A percentile compares a stretch with the other conserved stretches of the same genome.
Evolutionary conservation across 192 early-diverging fungal genomes (phyloP).

Genomic region (Podila verticillata): DNA sequence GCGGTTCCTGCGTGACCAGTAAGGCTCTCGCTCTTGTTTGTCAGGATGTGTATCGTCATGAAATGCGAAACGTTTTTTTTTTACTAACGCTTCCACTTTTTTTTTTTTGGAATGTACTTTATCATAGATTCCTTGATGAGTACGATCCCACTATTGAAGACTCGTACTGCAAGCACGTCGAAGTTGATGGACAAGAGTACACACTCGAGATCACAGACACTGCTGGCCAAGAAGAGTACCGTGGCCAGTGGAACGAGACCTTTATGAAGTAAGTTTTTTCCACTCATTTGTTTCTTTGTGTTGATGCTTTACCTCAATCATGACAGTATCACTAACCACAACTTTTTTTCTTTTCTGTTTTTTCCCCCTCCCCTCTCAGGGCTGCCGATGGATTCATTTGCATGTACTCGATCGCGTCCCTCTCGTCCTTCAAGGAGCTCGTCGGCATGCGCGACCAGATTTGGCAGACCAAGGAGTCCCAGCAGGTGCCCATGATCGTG

Average conservation of each 20-base stretch:
- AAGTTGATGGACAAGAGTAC: constrained; percentile 74
- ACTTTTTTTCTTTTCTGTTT: neutral
- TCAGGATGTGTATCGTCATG: neutral
- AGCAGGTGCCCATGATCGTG: constrained; percentile 80
- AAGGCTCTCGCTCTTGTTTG: constrained; percentile 1
- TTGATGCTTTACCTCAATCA: neutral
- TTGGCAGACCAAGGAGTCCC: constrained; percentile 81
- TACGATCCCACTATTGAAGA: constrained; percentile 55
- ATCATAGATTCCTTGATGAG: neutral
- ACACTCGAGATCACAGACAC: constrained; percentile 84
- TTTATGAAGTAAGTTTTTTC: constrained; percentile 32
- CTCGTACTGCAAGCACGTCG: constrained; percentile 78
- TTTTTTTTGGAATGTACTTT: constrained; percentile 65
- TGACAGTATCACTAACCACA: neutral
- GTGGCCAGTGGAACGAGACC: constrained; percentile 41
- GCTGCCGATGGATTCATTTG: constrained; percentile 87
- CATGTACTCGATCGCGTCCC: constrained; percentile 83
- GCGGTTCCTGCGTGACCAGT: constrained; percentile 85
- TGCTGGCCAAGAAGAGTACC: constrained; percentile 87
- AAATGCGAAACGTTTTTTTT: too few species aligned
- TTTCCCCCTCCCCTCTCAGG: constrained; percentile 74
- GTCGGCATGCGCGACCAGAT: constrained; percentile 78
- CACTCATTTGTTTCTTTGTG: constrained; percentile 3
- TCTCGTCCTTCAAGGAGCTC: constrained; percentile 81
- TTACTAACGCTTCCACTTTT: neutral